Base-by-base conservation (phyloP, 2,329 filamentous ascomycete genomes). In the Sporothrix brunneoviolacea region DNA sequence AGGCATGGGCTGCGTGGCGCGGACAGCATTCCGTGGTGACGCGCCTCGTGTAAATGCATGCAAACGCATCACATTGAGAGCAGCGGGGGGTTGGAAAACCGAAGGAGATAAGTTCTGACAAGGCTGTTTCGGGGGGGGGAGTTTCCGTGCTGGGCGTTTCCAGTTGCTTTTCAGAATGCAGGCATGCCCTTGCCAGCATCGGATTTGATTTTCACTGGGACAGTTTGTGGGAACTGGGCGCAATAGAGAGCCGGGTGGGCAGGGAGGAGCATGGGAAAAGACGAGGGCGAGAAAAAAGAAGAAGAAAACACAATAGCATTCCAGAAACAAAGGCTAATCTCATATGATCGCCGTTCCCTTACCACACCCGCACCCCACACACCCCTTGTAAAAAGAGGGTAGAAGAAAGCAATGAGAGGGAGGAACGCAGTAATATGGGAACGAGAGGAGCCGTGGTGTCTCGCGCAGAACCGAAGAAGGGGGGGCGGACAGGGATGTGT, bases 261-360 rank as follows among this genome's bases (percentile, higher is more conserved):
- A 43, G 12, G 19, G 27, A 13, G 21, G 30, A 24, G n/a, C n/a
- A n/a, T n/a, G n/a, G 22, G 15, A 28, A 28, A 28, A 28, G 24
- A 28, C 24, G 24, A 10, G 24, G 22, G 22, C 22, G 19, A 6
- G 16, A 8, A 9, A 8, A 18, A 32, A 16, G 19, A 22, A 21
- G 18, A 22, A 35, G 35, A n/a, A 40, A 49, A 13, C 39, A 37
- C 22, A 49, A 24, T 27, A 16, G 55, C 49, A 43, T 55, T 58
- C 57, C 60, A 60, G 61, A 63, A 64, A 64, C 60, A 62, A 62
- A 60, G 59, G 59, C 59, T 60, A 63, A 62, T 62, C 55, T 61
- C 57, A 54, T 52, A 52, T 51, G 64, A 61, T 61, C 61, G 56
- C 52, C 56, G 46, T 39, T 32, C 39, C 45, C 50, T 33, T 39